Base-by-base conservation (phyloP, 495 filamentous ascomycete species). In the Neurospora africana region DNA sequence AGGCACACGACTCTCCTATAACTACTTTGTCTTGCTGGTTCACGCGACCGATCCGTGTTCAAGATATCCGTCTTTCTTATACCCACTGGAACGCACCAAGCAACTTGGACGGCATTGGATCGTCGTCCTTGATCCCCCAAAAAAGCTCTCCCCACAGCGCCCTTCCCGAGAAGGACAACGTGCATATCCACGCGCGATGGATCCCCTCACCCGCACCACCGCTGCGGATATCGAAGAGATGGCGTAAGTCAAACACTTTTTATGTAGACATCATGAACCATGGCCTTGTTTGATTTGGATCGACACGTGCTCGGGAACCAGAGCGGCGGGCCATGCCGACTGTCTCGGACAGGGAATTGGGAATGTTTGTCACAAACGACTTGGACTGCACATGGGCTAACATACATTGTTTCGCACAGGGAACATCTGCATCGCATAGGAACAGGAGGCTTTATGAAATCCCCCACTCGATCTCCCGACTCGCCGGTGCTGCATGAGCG, bases 191-290 rank as follows among this genome's bases (percentile, higher is more conserved):
- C n/a, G n/a, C n/a, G 53, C n/a, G 17, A 71, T 73, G 74, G 65
- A 75, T 68, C 23, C 53, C 8, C 39, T 68, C 30, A 21, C 69
- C 15, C 72, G 67, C 15, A 33, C 53, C 30, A 70, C 33, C 23
- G 38, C 74, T 10, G 44, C 67, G n/a, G 72, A 75, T 4, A 70
- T 75, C 35, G 72, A 75, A 39, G 72, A 75, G 35, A 72, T 75
- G 74, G 70, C 72, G 74, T 75, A 69, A 72, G 74, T 68, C 23
- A 33, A 38, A 35, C 27, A 43, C 11, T 38, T n/a, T 33, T 21
- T 39, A 6, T n/a, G n/a, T n/a, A n/a, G 17, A 36, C 10, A 39
- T 71, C 17, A 5, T 11, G 7, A 6, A 7, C 35, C 23, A n/a
- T 19, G 15, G n/a, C 15, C 35, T 19, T 35, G 27, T 37, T 38